phyloP scores from a whole-genome alignment of 2,329 filamentous ascomycete species.

The Fusarium lyarnte region DNA sequence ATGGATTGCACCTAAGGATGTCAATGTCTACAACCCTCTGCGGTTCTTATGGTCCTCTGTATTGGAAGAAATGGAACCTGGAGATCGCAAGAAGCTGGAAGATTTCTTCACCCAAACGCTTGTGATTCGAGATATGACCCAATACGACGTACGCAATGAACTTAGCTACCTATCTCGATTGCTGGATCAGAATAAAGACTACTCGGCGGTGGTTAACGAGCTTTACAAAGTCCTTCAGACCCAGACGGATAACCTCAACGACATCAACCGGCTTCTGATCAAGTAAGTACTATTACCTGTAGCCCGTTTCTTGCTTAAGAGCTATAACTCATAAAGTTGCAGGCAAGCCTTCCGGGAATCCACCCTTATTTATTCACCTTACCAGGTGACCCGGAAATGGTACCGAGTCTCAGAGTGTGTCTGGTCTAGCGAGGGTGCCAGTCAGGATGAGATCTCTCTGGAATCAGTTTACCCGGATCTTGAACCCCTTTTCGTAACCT shows the following conservation, averaged over 20 bases:
- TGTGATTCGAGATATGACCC: neutral
- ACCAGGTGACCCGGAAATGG: fast-evolving
- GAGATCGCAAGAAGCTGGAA: neutral
- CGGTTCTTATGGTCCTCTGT: neutral
- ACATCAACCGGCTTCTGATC: neutral
- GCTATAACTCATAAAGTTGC: fast-evolving
- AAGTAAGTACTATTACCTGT: neutral
- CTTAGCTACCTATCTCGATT: neutral
- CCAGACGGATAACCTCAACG: neutral
- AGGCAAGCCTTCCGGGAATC: neutral
- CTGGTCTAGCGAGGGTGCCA: neutral
- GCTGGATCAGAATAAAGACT: neutral
- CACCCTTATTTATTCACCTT: neutral
- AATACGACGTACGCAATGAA: neutral
- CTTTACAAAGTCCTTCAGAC: neutral
- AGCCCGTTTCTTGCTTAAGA: fast-evolving
- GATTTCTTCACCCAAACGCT: neutral
- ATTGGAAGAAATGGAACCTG: neutral
- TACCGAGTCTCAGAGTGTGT: neutral
- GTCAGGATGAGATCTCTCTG: neutral
- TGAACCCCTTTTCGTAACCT: neutral
- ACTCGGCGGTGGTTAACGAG: fast-evolving
- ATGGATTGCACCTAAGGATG: neutral
- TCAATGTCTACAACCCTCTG: neutral
- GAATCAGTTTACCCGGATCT: neutral